Evolutionary conservation across 352 stramenopile genomes (phyloP), one percentile per base, ranked within the genome.

Genomic region (Phytophthora europaea): DNA sequence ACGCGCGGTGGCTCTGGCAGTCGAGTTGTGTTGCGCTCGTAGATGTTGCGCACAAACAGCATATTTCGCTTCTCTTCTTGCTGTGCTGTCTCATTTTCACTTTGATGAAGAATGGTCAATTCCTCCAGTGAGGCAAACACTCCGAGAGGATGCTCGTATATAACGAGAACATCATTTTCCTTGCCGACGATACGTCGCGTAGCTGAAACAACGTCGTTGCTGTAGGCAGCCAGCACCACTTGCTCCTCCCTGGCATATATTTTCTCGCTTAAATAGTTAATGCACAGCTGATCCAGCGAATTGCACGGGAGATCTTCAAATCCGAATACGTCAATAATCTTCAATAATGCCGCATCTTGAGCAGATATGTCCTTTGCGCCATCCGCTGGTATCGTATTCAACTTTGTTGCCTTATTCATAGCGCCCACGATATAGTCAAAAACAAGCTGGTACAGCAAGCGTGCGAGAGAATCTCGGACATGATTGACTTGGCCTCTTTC

Each of bases 181-280:
- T 57, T 65, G 20, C 48, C 61, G 43, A 59, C 18, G 56, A 55
- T 16, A n/a, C 26, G 34, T 9, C 28, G 20, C 8, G n/a, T 26
- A 65, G 52, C 63, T 18, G 28, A n/a, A 47, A 12, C 10, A 6
- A 31, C 13, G 43, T 52, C 23, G n/a, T 36, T 53, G 18, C 5
- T 53, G 51, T 76, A 78, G 1, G 61, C 64, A 48, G 60, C 58
- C 36, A 51, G 26, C 22, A 82, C 12, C 7, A 77, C 51, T 72
- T 82, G 67, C 31, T 80, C 75, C 43, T 93, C 84, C 12, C 73
- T 81, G 6, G 65, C 67, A 22, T 87, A 87, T 10, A 95, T 76
- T 52, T 94, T 95, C 33, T 95, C 88, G n/a, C 80, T 94, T 67
- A 92, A 61, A 67, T 92, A 95, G 59, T 95, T 95, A 61, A 95